Evolutionary conservation across 1,284 basidiomycete genomes (phyloP).

Genomic region (Apiotrichum domesticum): DNA sequence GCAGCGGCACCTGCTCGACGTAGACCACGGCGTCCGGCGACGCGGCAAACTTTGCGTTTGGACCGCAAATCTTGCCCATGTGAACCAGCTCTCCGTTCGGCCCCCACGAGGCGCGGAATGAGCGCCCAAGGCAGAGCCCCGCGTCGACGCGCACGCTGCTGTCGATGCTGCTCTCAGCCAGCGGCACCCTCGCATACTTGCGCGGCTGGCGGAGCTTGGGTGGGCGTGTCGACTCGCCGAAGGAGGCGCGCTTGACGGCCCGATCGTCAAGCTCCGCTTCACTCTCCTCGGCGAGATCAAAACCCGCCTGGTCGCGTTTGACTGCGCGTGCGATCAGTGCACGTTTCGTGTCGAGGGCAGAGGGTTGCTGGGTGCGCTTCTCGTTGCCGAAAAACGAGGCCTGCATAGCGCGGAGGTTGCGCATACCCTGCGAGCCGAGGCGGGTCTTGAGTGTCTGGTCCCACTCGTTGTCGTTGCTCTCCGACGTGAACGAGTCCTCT

Average conservation of each 20-base stretch:
- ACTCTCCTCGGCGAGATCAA: slow-evolving; percentile 65
- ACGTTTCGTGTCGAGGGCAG: slow-evolving; percentile 5
- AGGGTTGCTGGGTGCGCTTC: neutral
- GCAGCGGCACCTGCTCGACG: slow-evolving; percentile 27
- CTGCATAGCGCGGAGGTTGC: slow-evolving; percentile 87
- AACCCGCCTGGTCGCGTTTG: slow-evolving; percentile 28
- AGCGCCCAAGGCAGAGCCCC: slow-evolving; percentile 76
- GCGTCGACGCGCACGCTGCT: slow-evolving; percentile 71
- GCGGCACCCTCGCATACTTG: slow-evolving; percentile 37
- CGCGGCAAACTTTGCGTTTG: slow-evolving; percentile 35
- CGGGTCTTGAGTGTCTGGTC: slow-evolving; percentile 26
- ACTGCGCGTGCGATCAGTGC: slow-evolving; percentile 6
- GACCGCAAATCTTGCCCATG: slow-evolving; percentile 63
- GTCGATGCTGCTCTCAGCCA: slow-evolving; percentile 28
- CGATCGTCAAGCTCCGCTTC: slow-evolving; percentile 58
- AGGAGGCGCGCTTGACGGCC: slow-evolving; percentile 67
- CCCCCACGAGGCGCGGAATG: slow-evolving; percentile 88
- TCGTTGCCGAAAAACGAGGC: slow-evolving; percentile 62
- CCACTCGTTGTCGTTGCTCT: slow-evolving; percentile 20
- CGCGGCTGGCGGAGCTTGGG: slow-evolving; percentile 53
- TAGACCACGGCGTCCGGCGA: slow-evolving; percentile 23
- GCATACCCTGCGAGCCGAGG: slow-evolving; percentile 63
- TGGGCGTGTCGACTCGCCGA: slow-evolving; percentile 62
- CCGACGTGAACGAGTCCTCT: slow-evolving; percentile 16
- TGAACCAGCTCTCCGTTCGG: slow-evolving; percentile 71